Base-by-base conservation (phyloP, 257 asterid genomes). In the Capsicum rhomboideum region DNA sequence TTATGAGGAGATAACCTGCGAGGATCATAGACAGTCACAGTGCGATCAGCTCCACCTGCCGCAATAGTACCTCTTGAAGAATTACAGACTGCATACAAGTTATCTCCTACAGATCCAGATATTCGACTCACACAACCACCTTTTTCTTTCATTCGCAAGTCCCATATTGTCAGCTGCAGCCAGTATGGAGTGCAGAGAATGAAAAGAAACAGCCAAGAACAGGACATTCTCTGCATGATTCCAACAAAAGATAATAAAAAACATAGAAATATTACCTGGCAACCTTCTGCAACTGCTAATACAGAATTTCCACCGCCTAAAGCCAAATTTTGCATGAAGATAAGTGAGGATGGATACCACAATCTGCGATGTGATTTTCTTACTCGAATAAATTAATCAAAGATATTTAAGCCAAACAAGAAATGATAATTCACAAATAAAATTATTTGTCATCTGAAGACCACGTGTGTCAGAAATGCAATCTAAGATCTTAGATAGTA, bases 61-160 rank as follows among this genome's bases (percentile, higher is more conserved):
- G 99, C 98, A 86, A 94, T 88, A 83, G 81, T 37, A 77, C 99
- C 99, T 86, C 89, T 84, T 44, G 98, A 83, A 74, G 99, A 96
- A 55, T 86, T 83, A 82, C 92, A 89, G 82, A 92, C 94, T 50
- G 98, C 88, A 86, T 93, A 96, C 58, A 92, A 82, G 78, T 86
- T 91, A 87, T 96, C 94, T 72, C 97, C 98, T 42, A 94, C 98
- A 8, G 98, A 92, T 82, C 97, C 98, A 87, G 84, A 88, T 56
- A 91, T 87, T 88, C 98, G 91, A 54, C 86, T 92, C 82, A 93
- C 97, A 82, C 98, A 96, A 59, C 99, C 99, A 37, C 99, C 98
- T 49, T 93, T 94, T 91, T 93, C 98, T 89, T 90, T 92, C 88
- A 88, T 90, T 89, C 98, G 87, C 83, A 96, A 86, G 88, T 96